These are phyloP conservation scores for Suaeda aralocaspica DNA, from an alignment of 148 eudicot species.

Conservation along the genomic window DNA sequence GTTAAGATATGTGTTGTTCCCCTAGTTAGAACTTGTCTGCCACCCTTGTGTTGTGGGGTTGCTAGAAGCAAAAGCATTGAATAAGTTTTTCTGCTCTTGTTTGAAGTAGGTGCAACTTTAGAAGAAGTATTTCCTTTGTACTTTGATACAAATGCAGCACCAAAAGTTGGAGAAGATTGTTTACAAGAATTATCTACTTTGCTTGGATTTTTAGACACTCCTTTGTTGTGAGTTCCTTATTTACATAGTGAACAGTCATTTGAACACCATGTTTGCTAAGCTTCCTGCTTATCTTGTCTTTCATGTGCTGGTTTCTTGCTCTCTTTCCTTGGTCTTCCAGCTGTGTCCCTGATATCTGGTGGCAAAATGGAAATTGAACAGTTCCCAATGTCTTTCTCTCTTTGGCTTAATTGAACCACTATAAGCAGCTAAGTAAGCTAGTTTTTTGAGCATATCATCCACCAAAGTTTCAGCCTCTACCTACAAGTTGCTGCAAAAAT, in stretches of 20 bases:
- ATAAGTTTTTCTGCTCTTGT: too few relatives aligned
- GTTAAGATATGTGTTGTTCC: rapidly evolving
- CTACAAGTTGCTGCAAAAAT: neutral
- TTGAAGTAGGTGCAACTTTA: too few relatives aligned
- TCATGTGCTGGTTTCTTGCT: neutral
- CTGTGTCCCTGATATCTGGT: neutral
- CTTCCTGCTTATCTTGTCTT: neutral
- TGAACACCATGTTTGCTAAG: neutral
- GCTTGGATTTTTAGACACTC: neutral
- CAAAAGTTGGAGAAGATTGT: too few relatives aligned
- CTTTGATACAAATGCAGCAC: too few relatives aligned
- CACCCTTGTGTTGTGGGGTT: too few relatives aligned
- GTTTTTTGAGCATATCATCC: neutral
- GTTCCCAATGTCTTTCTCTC: neutral
- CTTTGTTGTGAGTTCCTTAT: neutral
- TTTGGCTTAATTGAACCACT: neutral
- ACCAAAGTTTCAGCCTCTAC: neutral
- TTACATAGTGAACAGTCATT: neutral
- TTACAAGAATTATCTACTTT: neutral
- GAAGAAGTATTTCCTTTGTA: too few relatives aligned
- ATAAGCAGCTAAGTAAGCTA: neutral
- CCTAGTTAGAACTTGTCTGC: too few relatives aligned
- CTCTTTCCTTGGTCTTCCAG: neutral
- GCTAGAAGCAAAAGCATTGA: too few relatives aligned
- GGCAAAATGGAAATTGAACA: neutral